Evolutionary conservation across 345 rosid genomes (phyloP).

Genomic region (Acer campestre): DNA sequence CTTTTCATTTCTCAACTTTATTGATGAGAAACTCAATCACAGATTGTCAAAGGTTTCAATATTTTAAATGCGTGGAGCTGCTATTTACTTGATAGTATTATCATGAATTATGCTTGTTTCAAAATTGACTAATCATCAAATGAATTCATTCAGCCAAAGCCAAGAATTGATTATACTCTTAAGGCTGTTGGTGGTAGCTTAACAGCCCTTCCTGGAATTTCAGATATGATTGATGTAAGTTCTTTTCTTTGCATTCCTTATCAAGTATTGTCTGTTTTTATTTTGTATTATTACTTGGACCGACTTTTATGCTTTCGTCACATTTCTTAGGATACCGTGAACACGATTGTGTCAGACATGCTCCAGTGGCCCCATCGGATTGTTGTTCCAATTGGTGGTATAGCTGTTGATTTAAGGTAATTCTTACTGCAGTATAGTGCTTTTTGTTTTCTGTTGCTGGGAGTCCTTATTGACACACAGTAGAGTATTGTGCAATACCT

Average conservation of each 20-base stretch:
- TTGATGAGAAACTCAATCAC: not conserved
- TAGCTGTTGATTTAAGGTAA: conserved; percentile 84
- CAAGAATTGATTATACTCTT: conserved; percentile 88
- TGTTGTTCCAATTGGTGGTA: conserved; percentile 96
- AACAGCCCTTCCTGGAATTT: conserved; percentile 91
- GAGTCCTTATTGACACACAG: not conserved
- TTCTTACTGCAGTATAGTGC: not conserved
- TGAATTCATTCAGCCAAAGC: conserved; percentile 80
- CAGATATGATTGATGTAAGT: conserved; percentile 98
- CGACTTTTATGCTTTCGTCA: conserved; percentile 1
- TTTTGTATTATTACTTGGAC: conserved; percentile 7
- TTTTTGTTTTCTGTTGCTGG: conserved; percentile 3
- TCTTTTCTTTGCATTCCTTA: conserved; percentile 4
- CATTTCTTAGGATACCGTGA: conserved; percentile 75
- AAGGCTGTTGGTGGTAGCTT: conserved; percentile 99
- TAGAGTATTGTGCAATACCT: not conserved
- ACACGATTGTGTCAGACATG: conserved; percentile 83
- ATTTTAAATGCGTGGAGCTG: not conserved
- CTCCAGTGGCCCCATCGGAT: conserved; percentile 99
- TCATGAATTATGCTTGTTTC: conserved; percentile 8
- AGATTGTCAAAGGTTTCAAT: not conserved
- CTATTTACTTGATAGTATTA: not conserved
- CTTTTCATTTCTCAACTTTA: not conserved
- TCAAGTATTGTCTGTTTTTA: not conserved
- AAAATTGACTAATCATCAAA: conserved; percentile 22